Evolutionary conservation across 2,329 filamentous ascomycete species (phyloP), one percentile per base, ranked within the genome.

Genomic region (Pseudogymnoascus verrucosus): DNA sequence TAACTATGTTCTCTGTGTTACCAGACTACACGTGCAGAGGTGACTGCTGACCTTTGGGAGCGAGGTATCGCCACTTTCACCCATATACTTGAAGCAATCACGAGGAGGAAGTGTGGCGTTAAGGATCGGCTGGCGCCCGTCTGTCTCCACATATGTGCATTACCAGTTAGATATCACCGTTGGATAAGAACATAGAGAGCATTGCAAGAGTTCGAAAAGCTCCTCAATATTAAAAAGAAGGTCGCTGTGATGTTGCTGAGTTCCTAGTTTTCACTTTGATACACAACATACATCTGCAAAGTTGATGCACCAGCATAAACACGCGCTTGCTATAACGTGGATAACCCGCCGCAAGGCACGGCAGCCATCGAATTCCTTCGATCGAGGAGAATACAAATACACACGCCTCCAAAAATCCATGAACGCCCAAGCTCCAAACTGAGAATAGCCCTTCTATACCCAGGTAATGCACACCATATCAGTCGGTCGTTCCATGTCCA

Each of bases 311-410:
- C 60, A 61, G 26, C 16, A 31, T 44, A 44, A 44, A 61, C n/a
- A 44, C 60, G 8, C 21, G 39, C 60, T 31, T 26, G 26, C 39
- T 26, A 37, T 42, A 62, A 54, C 11, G 36, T 63, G 37, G 21
- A 66, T 19, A 60, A 59, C 14, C 71, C 26, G 3, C 47, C 26
- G 47, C 47, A 54, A 6, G 47, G n/a, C 26, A 19, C 7, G 28
- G n/a, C 16, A 34, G 28, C 16, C 11, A 57, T 57, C 16, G 28
- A 57, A 57, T 57, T 57, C 51, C 51, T 57, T 57, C 51, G 28
- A 57, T 57, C n/a, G 47, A 57, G 51, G n/a, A 57, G 51, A 57
- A 57, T 57, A 57, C 28, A 57, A 57, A 57, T 57, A 57, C 28
- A 57, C 51, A 57, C 51, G 51, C 51, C 51, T 57, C 51, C 51